Base-by-base conservation (phyloP, 2,329 filamentous ascomycete genomes). In the Colletotrichum horii region DNA sequence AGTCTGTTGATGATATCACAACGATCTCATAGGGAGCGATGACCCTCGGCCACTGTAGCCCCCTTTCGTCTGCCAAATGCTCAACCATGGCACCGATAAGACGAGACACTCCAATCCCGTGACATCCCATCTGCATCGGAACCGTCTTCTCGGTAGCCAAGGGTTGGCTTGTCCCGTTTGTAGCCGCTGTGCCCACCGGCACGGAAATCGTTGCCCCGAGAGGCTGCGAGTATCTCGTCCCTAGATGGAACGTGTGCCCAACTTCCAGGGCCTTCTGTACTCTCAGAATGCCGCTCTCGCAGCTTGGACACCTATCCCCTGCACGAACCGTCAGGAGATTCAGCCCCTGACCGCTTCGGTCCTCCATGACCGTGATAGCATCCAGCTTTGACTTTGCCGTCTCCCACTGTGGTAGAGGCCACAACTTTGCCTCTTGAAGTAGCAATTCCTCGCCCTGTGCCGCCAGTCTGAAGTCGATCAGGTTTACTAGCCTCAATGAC, bases 211-310 rank as follows among this genome's bases (percentile, higher is more conserved):
- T 88, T 2, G 95, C 94, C 9, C 89, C 86, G 1, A 99, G 88
- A 0, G 95, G 93, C 24, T 91, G 88, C 28, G 94, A 96, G 86
- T 99, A 99, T 34, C 96, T 92, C 2, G 95, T 96, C 14, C 96
- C 96, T 2, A 99, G 92, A 83, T 97, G 93, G 85, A 99, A 99
- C 0, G 97, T 98, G 84, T 99, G 97, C 1, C 95, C 97, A 19
- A 98, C 89, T 84, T 99, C 97, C 66, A 98, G 93, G 9, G 96
- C 95, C 77, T 91, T 93, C 73, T 94, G 90, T 4, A 94, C 88
- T 58, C 87, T 88, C 26, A 98, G 87, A 3, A 83, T 86, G 0
- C 94, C 94, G 0, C 87, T 80, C 0, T 85, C 81, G 82, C 97
- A 99, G 52, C 89, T 87, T 0, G 94, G 92, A 80, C 97, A 99